Base-by-base conservation (phyloP, 192 early-diverging fungal species). In the Lobosporangium transversale region DNA sequence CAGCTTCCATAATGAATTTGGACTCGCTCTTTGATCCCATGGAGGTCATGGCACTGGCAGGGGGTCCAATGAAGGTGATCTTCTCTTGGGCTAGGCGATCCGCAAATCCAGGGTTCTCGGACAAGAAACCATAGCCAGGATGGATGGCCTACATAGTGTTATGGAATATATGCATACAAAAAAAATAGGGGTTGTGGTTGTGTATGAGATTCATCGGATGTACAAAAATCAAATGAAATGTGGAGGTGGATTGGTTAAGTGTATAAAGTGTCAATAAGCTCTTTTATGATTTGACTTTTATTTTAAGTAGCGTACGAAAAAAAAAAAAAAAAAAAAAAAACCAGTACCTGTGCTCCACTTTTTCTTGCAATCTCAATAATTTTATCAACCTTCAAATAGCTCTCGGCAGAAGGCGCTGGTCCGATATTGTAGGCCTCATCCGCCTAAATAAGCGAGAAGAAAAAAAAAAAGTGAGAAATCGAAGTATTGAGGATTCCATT, bases 91-190 rank as follows among this genome's bases (percentile, higher is more conserved):
- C 84, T 5, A 97, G 83, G 40, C 79, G 75, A 23, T 93, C 87
- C 1, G 94, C 93, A 86, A 98, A 98, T n/a, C 79, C 84, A 0
- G 93, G 87, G 80, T 96, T 97, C 68, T 98, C 97, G 0, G 94
- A 96, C 44, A 98, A 83, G 79, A 98, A 98, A 14, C 97, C 97
- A 79, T 97, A 98, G 32, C 97, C 97, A 0, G 97, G 97, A 62
- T 98, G 97, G 56, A 98, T 91, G 24, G 95, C 97, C 85, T 93
- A 70, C 11, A 51, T 0, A 17, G 20, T n/a, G n/a, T n/a, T n/a
- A n/a, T n/a, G n/a, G n/a, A n/a, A n/a, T n/a, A n/a, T n/a, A n/a
- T n/a, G n/a, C n/a, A n/a, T n/a, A n/a, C n/a, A 36, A 32, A 37
- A 64, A 58, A 40, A 48, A 32, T 20, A 29, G 18, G 26, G 29